Evolutionary conservation across 345 rosid species (phyloP), one percentile per base, ranked within the genome.

Genomic region (Hibiscus tridactylites): DNA sequence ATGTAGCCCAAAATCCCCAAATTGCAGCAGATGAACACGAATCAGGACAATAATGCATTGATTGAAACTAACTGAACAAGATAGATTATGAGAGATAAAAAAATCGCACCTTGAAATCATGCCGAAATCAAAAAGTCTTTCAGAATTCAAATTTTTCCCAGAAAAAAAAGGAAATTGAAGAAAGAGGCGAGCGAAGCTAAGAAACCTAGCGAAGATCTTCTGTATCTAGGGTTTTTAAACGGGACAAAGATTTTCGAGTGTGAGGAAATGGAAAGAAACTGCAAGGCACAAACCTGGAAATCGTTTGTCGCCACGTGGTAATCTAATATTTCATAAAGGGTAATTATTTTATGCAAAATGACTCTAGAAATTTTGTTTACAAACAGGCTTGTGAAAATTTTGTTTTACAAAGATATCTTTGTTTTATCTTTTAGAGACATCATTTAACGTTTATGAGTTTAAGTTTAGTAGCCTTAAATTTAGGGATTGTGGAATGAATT

Each of bases 211-310:
- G 10, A 3, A 28, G 5, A 47, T 29, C 8, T n/a, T 3, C 28
- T 24, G n/a, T 19, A 7, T 67, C 68, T 67, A 77, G 80, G 80
- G 80, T 68, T 77, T 77, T 24, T 60, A 60, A 72, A 47, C 13
- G 26, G 29, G 54, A 11, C 3, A n/a, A 71, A 15, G 35, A 4
- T 9, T 17, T 58, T 1, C 7, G 9, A 11, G 4, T 26, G 2
- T 3, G 28, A 28, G 0, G 53, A 76, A 17, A 47, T 13, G 24
- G 13, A 67, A 6, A 21, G 71, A 16, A 67, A 67, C 24, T 47
- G 39, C 13, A 5, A 49, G 13, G 39, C 39, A 49, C 7, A 31
- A 47, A 67, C 58, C 15, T 3, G 42, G 71, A 67, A 49, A 17
- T 28, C 53, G 54, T 16, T 49, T 16, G 9, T 2, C 11, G 39